phyloP scores from a whole-genome alignment of 768 basidiomycete genomes.

The Cyclocybe aegerita region DNA sequence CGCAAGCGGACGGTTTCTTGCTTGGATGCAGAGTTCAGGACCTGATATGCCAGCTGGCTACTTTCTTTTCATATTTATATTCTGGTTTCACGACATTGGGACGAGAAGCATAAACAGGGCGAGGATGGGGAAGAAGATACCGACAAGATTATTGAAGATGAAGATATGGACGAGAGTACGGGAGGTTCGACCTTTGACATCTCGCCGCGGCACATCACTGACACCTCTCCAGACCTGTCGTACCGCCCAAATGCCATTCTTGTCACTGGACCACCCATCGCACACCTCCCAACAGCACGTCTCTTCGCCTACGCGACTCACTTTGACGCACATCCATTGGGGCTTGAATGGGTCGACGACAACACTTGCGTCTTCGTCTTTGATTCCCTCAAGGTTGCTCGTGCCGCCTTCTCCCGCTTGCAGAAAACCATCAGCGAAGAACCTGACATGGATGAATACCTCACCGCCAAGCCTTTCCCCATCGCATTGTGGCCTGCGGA shows the following conservation, averaged over 20 bases:
- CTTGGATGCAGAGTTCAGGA: slow-evolving; percentile 35
- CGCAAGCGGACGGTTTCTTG: slow-evolving; percentile 25
- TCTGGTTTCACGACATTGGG: slow-evolving; percentile 1
- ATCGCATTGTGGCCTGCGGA: slow-evolving; percentile 78
- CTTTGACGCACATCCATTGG: slow-evolving; percentile 72
- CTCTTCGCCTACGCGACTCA: slow-evolving; percentile 83
- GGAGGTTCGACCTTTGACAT: background rate
- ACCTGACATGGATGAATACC: slow-evolving; percentile 54
- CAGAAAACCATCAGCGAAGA: slow-evolving; percentile 53
- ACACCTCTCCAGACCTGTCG: slow-evolving; percentile 34
- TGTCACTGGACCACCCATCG: slow-evolving; percentile 70
- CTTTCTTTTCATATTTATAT: slow-evolving; percentile 18
- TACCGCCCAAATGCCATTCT: slow-evolving; percentile 69
- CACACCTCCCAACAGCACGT: slow-evolving; percentile 70
- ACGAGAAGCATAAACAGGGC: slow-evolving; percentile 44
- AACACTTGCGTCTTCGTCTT: slow-evolving; percentile 81
- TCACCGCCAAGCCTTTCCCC: slow-evolving; percentile 70
- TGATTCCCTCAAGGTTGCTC: slow-evolving; percentile 51
- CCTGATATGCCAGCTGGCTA: slow-evolving; percentile 43
- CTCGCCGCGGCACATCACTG: background rate
- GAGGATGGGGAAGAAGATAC: slow-evolving; percentile 32
- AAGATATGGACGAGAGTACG: slow-evolving; percentile 35
- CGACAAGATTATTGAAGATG: slow-evolving; percentile 30
- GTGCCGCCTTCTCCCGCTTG: slow-evolving; percentile 47
- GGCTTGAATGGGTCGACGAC: slow-evolving; percentile 86